Conservation (phyloP, 148 eudicot species). For the Tetragonia tetragonoides region DNA sequence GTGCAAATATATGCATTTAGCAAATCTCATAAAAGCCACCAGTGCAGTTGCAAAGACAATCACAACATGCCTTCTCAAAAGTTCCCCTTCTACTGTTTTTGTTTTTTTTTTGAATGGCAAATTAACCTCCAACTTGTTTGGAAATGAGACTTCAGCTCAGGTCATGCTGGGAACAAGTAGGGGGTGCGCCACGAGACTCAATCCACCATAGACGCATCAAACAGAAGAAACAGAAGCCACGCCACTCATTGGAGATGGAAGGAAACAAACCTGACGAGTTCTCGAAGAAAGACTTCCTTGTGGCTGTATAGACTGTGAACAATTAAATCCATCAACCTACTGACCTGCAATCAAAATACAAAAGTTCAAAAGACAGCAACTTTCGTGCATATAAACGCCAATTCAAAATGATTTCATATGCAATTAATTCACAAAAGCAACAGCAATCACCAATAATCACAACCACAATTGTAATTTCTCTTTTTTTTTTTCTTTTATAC, state of each 20-base stretch:
- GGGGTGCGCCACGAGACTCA: not conserved
- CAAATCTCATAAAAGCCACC: not conserved
- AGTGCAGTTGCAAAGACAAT: not conserved
- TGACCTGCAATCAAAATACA: conserved; percentile 56
- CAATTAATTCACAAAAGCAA: not conserved
- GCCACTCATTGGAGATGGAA: not conserved
- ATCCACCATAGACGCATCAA: not conserved
- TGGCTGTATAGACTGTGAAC: conserved; percentile 97
- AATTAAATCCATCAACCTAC: conserved; percentile 86
- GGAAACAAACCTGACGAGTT: conserved; percentile 76
- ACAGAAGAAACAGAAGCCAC: not conserved
- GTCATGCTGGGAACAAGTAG: no score
- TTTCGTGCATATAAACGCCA: conserved; percentile 1
- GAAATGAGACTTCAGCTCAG: no score
- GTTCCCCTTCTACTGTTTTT: not conserved
- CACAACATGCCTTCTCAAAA: not conserved
- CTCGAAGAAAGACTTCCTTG: conserved; percentile 95
- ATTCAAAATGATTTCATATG: not conserved
- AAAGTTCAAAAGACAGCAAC: conserved; percentile 10
- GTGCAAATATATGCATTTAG: not conserved
- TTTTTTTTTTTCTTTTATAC: no score
- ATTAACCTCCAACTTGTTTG: no score
- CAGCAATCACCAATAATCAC: not conserved
- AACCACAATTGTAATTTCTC: not conserved
- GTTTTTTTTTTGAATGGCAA: no score